Base-by-base conservation (phyloP, 345 rosid genomes). In the sweet orange (Citrus sinensis) region DNA sequence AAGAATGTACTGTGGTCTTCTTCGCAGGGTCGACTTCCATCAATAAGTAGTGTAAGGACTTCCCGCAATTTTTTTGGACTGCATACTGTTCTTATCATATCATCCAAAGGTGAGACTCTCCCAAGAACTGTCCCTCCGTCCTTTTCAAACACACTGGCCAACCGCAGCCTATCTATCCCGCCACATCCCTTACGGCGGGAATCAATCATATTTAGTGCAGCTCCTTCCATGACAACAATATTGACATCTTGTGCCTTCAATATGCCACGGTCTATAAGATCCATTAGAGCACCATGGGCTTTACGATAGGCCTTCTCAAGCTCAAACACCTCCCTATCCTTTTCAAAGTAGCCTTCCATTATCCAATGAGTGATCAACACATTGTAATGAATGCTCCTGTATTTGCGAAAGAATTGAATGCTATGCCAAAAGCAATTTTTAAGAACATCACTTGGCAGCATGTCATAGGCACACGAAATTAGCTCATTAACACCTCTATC, bases 281-380 rank as follows among this genome's bases (percentile, higher is more conserved):
- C 79, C 87, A 87, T 91, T 76, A 92, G 74, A 76, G 86, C 80
- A 5, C 3, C 0, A 65, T 89, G 90, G 29, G 89, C 93, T 0
- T 79, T 69, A 9, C 80, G 74, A 67, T 89, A 91, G 2, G 89
- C 89, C 71, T 73, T 69, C 58, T 83, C 85, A 8, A 87, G 70
- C n/a, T 20, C 79, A 80, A 82, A 40, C 46, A 9, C 46, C 46
- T 9, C 46, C 46, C 2, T 9, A 40, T 40, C 46, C 13, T 40
- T 40, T 40, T 67, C 90, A 54, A 91, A 88, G 66, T 77, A 88
- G 62, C 95, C 93, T 84, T 92, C 93, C 74, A 92, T 80, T 25
- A 91, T 83, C 95, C 92, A 90, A 13, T 89, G 85, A 16, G 88
- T 64, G 67, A 88, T 87, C 86, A 91, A 75, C 71, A 87, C 90